phyloP scores from a whole-genome alignment of 176 grass and related monocot genomes.

The Puccinellia tenuiflora region DNA sequence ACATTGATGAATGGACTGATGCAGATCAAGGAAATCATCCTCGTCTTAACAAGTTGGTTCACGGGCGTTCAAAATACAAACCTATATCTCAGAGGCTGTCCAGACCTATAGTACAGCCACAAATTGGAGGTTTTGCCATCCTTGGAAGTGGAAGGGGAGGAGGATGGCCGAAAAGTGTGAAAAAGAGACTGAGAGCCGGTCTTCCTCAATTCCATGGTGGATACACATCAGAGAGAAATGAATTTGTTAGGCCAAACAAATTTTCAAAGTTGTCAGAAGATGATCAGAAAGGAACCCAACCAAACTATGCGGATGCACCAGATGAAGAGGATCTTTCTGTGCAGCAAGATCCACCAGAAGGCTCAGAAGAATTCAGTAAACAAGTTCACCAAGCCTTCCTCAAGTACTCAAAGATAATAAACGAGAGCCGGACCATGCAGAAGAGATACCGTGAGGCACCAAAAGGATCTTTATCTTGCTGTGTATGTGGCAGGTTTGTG shows the following conservation, averaged over 20 bases:
- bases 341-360: constrained; percentile 63
- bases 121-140: constrained; percentile 17
- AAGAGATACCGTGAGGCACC: constrained; percentile 58
- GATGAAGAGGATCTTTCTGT: constrained; percentile 22
- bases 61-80: constrained; percentile 24
- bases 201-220: constrained; percentile 30
- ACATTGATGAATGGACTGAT: constrained; percentile 15
- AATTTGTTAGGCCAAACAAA: constrained; percentile 41
- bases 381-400: constrained; percentile 75
- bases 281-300: constrained; percentile 15
- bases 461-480: constrained; percentile 62
- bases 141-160: constrained; percentile 47
- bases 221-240: constrained; percentile 31
- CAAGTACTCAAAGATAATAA: constrained; percentile 61
- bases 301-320: constrained; percentile 36
- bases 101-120: constrained; percentile 18
- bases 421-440: constrained; percentile 45
- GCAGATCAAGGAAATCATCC: constrained; percentile 16
- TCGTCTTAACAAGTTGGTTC: constrained; percentile 21
- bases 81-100: constrained; percentile 36
- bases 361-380: constrained; percentile 74
- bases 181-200: constrained; percentile 38
- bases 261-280: constrained; percentile 32
- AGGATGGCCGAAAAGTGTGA: constrained; percentile 38
- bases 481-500: constrained; percentile 94